Conservation (phyloP, 495 filamentous ascomycete species). For the Copromyces sp. region DNA sequence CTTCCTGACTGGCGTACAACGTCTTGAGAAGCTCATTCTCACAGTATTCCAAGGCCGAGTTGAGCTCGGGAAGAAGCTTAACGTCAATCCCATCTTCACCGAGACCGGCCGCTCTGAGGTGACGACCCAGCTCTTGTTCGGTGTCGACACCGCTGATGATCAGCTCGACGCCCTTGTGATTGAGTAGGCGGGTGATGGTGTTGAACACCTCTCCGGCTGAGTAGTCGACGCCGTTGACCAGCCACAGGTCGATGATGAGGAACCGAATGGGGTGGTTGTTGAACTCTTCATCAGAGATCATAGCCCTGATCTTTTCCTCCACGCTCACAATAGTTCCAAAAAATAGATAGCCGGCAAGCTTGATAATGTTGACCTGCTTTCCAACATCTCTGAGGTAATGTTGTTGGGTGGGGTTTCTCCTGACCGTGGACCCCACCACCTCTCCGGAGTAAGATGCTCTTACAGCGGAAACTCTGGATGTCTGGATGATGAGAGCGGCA, state of each 20-base stretch:
- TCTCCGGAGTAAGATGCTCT: constrained; percentile 78
- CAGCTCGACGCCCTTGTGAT: constrained; percentile 61
- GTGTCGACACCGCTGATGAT: constrained; percentile 71
- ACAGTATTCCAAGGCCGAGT: constrained; percentile 84
- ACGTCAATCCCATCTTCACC: constrained; percentile 56
- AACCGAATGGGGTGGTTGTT: constrained; percentile 68
- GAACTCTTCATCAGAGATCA: constrained; percentile 78
- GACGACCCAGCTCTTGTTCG: constrained; percentile 62
- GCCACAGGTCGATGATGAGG: constrained; percentile 77
- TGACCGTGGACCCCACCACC: constrained; percentile 81
- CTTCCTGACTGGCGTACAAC: constrained; percentile 55
- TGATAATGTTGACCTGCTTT: constrained; percentile 77
- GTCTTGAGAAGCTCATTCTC: constrained; percentile 90
- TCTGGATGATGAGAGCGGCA: constrained; percentile 80
- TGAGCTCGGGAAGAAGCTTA: constrained; percentile 77
- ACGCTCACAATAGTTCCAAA: constrained; percentile 95
- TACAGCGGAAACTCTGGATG: constrained; percentile 77
- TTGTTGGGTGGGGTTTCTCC: constrained; percentile 80
- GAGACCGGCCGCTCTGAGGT: constrained; percentile 70
- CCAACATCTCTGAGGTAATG: constrained; percentile 78
- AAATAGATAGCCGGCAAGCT: constrained; percentile 86
- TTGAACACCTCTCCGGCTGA: constrained; percentile 92
- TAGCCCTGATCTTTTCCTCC: constrained; percentile 68
- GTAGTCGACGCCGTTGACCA: constrained; percentile 89
- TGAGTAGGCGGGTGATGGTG: constrained; percentile 74